phyloP scores from a whole-genome alignment of 768 basidiomycete species.

The Boletus rex-veris region DNA sequence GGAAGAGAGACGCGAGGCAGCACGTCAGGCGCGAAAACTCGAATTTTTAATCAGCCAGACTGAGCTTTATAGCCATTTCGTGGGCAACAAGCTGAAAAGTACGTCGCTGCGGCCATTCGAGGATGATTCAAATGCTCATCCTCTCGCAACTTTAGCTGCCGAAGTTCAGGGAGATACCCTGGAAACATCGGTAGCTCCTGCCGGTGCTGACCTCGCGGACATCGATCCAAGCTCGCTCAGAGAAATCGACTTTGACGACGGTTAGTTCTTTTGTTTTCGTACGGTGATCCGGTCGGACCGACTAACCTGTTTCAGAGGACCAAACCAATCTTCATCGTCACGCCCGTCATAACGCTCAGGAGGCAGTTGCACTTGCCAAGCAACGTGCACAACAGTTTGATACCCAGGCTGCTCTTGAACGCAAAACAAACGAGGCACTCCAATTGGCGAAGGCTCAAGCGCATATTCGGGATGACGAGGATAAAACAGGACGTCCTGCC shows the following conservation, averaged over 20 bases:
- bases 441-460: conserved; percentile 58
- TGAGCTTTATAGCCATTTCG: conserved; percentile 98
- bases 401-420: conserved; percentile 70
- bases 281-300: not conserved
- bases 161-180: conserved; percentile 66
- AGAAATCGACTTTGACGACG: conserved; percentile 90
- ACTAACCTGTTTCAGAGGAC: conserved; percentile 57
- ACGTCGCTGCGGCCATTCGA: conserved; percentile 27
- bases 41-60: conserved; percentile 99
- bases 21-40: conserved; percentile 90
- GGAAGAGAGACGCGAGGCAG: conserved; percentile 91
- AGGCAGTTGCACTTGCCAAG: conserved; percentile 76
- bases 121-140: conserved; percentile 15
- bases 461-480: conserved; percentile 40
- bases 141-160: conserved; percentile 47
- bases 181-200: conserved; percentile 43
- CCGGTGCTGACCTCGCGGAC: conserved; percentile 56
- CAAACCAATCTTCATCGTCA: conserved; percentile 81
- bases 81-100: conserved; percentile 95
- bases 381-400: conserved; percentile 85
- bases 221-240: conserved; percentile 50
- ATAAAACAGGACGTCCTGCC: conserved; percentile 34
- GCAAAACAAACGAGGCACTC: conserved; percentile 76
- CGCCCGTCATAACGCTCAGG: conserved; percentile 85
- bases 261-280: conserved; percentile 40